Base-by-base conservation (phyloP, 2,329 filamentous ascomycete genomes). In the Colletotrichum kahawae region DNA sequence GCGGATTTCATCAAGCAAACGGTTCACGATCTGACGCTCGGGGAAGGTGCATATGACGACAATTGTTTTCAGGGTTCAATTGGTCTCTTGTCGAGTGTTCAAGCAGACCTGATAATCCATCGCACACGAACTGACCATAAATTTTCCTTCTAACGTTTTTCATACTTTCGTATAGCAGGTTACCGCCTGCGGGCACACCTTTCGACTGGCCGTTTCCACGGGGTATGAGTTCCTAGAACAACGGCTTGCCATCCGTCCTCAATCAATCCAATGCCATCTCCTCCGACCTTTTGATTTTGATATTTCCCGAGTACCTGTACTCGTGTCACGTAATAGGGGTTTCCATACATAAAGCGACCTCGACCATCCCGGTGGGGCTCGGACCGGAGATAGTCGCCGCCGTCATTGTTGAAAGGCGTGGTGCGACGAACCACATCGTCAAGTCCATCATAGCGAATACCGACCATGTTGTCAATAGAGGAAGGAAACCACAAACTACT, bases 1-100 rank as follows among this genome's bases (percentile, higher is more conserved):
- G 43, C 43, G 18, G 7, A 1, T 5, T 4, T 21, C 2, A 21
- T 0, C 18, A 48, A 48, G 43, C n/a, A n/a, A 48, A 0, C 0
- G 10, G 12, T 21, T 51, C 43, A 21, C 6, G 43, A 21, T 13
- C 43, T 21, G n/a, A 21, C 10, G 21, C 21, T 21, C 21, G 21
- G 21, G 21, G 21, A 21, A 21, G 21, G 21, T 21, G 21, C 21
- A 21, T 21, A 21, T 21, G 21, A 21, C 21, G 21, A 21, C 21
- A 21, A 21, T 12, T 21, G 10, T n/a, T 21, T 21, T 4, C 10
- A 10, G 10, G 10, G n/a, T 48, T 21, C n/a, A 10, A 21, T 21
- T 48, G n/a, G 2, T 13, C 31, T 33, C 31, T 13, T 12, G n/a
- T 48, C 43, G 10, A 48, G n/a, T 48, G 43, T n/a, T 48, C 43